Base-by-base conservation (phyloP, 2,329 filamentous ascomycete genomes). In the Fusarium graminum region DNA sequence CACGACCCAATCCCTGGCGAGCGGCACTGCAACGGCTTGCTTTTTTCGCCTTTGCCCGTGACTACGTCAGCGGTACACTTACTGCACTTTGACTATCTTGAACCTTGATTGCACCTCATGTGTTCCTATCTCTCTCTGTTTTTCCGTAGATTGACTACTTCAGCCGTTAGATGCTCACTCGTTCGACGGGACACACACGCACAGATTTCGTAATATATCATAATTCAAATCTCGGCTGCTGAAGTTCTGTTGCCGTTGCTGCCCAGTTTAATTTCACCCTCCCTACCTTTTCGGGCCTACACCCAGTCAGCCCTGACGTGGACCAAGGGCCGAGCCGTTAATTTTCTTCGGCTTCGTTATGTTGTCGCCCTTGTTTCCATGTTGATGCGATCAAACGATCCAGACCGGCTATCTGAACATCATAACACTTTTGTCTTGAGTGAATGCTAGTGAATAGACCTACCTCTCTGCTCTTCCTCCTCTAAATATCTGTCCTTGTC, bases 251-350 rank as follows among this genome's bases (percentile, higher is more conserved):
- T 54, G 32, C 39, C 32, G 16, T 56, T 66, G 62, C 57, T 66
- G 62, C 57, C 63, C 63, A 63, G 63, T 47, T 62, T 69, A 67
- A 52, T 52, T 62, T 60, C 66, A 67, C 52, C 32, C 45, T 52
- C 50, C 42, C 42, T 49, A 50, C 51, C 43, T 25, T 60, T 51
- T 67, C 49, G 51, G 46, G 54, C 52, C 51, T 59, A 60, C 62
- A 51, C 59, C 62, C 57, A 55, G 52, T 41, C 67, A 43, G 55
- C 44, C 52, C 62, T 69, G 68, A 71, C 71, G 71, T 73, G 69
- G 71, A 63, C 53, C 69, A 70, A 73, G 71, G 71, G 67, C 69
- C 71, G 71, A 68, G 71, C 71, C 71, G 71, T 66, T 62, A 65
- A 49, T 42, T 25, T 40, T 55, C 49, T 52, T 55, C 30, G 65